phyloP scores from a whole-genome alignment of 2,329 filamentous ascomycete genomes.

The Phaeosphaeriaceae sp. region DNA sequence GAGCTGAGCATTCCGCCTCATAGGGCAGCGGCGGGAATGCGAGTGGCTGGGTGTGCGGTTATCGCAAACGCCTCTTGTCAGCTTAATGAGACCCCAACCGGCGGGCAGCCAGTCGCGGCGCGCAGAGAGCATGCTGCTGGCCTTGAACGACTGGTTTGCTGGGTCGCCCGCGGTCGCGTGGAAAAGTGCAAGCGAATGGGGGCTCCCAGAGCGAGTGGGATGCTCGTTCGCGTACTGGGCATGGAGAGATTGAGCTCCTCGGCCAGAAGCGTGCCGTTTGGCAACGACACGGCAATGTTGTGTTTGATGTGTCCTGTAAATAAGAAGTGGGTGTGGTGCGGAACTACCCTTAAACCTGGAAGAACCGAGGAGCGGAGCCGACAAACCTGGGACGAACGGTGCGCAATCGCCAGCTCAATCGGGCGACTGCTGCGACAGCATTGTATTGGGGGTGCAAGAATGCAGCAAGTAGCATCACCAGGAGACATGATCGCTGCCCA shows the following conservation, averaged over 20 bases:
- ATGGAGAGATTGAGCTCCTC: too few species aligned
- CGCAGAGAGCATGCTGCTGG: conserved; percentile 2
- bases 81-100: conserved; percentile 23
- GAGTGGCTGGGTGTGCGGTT: conserved; percentile 16
- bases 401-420: conserved; percentile 26
- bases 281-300: conserved; percentile 1
- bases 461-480: background rate
- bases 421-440: conserved; percentile 15
- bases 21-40: conserved; percentile 13
- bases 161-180: background rate
- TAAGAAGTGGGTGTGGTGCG: conserved; percentile 18
- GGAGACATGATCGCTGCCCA: background rate
- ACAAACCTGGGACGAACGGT: conserved; percentile 32
- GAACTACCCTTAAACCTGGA: conserved; percentile 17
- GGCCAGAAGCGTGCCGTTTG: background rate
- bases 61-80: conserved; percentile 20
- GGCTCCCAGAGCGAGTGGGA: background rate
- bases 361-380: conserved; percentile 23
- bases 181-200: background rate
- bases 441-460: background rate
- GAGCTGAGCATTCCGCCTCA: conserved; percentile 28
- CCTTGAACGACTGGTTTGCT: background rate
- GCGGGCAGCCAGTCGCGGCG: conserved; percentile 7
- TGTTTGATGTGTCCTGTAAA: conserved; percentile 19
- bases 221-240: background rate